Conservation (phyloP, 2,329 filamentous ascomycete species). For the Fusarium compactum region DNA sequence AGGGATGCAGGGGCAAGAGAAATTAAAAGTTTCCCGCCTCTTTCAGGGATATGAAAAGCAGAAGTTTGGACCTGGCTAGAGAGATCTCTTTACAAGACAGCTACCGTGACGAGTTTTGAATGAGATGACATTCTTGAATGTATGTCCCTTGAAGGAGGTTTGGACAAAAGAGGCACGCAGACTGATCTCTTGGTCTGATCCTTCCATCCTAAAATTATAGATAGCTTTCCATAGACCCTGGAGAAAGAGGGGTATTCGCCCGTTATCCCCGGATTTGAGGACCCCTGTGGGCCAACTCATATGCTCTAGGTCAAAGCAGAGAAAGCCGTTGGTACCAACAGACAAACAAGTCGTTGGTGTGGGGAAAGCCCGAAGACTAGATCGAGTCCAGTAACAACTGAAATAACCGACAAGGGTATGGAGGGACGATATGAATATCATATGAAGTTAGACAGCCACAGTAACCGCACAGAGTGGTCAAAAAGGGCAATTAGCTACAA, state of each 20-base stretch:
- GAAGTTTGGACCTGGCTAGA: background rate
- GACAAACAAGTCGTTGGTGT: background rate
- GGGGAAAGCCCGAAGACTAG: background rate
- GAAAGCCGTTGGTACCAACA: background rate
- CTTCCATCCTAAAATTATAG: background rate
- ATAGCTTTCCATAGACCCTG: fast-evolving
- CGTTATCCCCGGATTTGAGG: background rate
- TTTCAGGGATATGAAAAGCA: background rate
- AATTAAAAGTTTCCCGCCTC: background rate
- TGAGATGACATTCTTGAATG: background rate
- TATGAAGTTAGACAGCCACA: background rate
- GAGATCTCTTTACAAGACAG: background rate
- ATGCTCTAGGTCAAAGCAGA: background rate
- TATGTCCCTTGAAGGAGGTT: too few relatives aligned
- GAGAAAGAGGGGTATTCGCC: background rate
- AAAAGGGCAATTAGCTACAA: background rate
- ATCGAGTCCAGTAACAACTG: background rate
- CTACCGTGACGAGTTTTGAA: background rate
- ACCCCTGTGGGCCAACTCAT: background rate
- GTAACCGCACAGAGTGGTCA: background rate
- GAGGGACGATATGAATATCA: background rate
- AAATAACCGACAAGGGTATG: background rate
- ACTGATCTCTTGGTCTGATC: background rate
- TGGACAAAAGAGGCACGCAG: background rate
- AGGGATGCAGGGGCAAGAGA: background rate